Evolutionary conservation across 345 rosid species (phyloP).

Genomic region (Carallia brachiata): DNA sequence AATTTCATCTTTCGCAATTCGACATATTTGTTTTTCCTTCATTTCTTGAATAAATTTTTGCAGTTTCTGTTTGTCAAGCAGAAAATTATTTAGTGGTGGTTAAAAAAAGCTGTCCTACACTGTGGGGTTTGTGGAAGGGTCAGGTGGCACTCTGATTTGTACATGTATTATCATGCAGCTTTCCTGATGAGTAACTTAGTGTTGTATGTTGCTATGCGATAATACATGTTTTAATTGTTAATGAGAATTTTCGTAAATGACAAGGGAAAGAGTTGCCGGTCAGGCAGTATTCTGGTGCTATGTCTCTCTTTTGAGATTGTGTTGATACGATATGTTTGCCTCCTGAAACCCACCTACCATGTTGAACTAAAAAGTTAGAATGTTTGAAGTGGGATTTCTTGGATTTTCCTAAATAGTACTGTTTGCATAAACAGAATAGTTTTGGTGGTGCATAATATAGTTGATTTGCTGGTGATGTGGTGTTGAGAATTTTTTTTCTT

Average conservation of each 20-base stretch:
- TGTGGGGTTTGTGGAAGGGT: too few species aligned
- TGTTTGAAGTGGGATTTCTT: constrained; percentile 20
- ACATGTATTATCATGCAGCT: too few species aligned
- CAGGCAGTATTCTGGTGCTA: constrained; percentile 20
- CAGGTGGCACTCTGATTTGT: too few species aligned
- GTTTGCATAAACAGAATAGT: neutral
- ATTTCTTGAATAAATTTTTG: neutral
- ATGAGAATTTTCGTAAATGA: neutral
- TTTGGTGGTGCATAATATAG: neutral
- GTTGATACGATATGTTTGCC: constrained; percentile 22
- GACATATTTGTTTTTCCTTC: neutral
- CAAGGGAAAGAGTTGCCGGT: constrained; percentile 20
- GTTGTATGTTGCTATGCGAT: too few species aligned
- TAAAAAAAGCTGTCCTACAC: too few species aligned
- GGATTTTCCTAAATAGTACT: constrained; percentile 1
- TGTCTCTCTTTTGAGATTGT: neutral
- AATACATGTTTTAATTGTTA: neutral
- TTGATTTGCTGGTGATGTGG: constrained; percentile 38
- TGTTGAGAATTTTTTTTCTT: constrained; percentile 20
- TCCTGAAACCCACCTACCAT: constrained; percentile 32
- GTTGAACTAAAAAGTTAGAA: constrained; percentile 12
- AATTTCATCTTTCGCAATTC: constrained; percentile 28
- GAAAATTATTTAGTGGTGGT: neutral
- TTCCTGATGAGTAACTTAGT: too few species aligned
- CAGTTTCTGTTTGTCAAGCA: neutral